A percentile compares a stretch with the other conserved stretches of the same genome.
Evolutionary conservation across 1,139 yeast genomes (phyloP).

Genomic region (Komagataea norvegica): DNA sequence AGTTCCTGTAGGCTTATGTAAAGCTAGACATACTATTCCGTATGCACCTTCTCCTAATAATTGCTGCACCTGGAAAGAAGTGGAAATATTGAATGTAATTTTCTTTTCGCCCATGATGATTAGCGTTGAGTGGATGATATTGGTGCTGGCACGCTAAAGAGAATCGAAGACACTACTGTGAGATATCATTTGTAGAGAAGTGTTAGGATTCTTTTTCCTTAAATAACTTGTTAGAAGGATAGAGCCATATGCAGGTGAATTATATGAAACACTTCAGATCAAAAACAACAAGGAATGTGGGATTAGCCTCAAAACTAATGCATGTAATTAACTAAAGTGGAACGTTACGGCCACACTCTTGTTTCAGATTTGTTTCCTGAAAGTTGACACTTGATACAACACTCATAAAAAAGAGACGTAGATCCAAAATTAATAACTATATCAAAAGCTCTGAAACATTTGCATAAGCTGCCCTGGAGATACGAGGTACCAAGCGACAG

Average conservation of each 20-base stretch:
- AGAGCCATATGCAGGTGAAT: background rate
- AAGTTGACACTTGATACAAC: no score
- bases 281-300: no score
- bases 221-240: no score
- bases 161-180: no score
- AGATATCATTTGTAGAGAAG: no score
- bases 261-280: conserved; percentile 2
- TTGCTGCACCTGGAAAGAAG: conserved; percentile 78
- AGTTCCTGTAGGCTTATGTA: conserved; percentile 67
- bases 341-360: conserved; percentile 7
- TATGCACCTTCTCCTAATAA: conserved; percentile 96
- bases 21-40: conserved; percentile 92
- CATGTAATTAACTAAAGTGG: background rate
- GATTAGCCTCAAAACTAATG: conserved; percentile 5
- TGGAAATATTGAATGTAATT: conserved; percentile 80
- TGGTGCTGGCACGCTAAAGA: background rate
- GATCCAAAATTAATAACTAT: no score
- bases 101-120: conserved; percentile 32
- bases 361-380: conserved; percentile 4
- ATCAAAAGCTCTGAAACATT: no score
- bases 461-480: no score
- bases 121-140: background rate
- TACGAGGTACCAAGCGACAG: no score
- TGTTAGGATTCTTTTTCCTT: no score
- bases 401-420: no score